phyloP scores from a whole-genome alignment of 192 early-diverging fungal species.

The Pilobolus umbonatus region DNA sequence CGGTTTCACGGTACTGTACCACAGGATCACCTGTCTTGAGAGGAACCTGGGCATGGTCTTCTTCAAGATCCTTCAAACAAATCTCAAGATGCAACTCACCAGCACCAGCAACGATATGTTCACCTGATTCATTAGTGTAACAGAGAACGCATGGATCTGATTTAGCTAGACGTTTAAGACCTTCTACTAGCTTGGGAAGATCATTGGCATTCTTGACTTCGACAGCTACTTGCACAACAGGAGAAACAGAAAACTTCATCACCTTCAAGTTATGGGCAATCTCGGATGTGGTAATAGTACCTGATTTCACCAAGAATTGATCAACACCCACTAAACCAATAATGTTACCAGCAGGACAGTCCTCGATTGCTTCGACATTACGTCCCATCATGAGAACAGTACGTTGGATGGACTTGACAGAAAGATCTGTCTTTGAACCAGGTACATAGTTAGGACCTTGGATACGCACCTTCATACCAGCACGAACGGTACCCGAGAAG shows the following conservation, averaged over 20 bases:
- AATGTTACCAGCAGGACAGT: slow-evolving; percentile 99
- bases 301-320: slow-evolving; percentile 99
- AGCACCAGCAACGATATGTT: slow-evolving; percentile 98
- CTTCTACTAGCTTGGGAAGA: slow-evolving; percentile 98
- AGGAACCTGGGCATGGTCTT: slow-evolving; percentile 94
- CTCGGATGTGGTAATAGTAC: slow-evolving; percentile 94
- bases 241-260: slow-evolving; percentile 99
- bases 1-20: slow-evolving; percentile 92
- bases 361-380: slow-evolving; percentile 94
- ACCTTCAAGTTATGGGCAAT: slow-evolving; percentile 96
- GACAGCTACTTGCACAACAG: slow-evolving; percentile 95
- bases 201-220: slow-evolving; percentile 97
- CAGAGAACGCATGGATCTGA: slow-evolving; percentile 94
- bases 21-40: slow-evolving; percentile 89
- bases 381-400: slow-evolving; percentile 99
- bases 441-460: slow-evolving; percentile 92
- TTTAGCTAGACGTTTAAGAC: slow-evolving; percentile 98
- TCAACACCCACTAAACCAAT: slow-evolving; percentile 98
- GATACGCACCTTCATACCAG: slow-evolving; percentile 98
- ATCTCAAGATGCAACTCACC: slow-evolving; percentile 99
- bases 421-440: slow-evolving; percentile 90
- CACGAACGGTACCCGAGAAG: slow-evolving; percentile 95
- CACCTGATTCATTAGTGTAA: slow-evolving; percentile 84
- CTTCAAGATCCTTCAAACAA: slow-evolving; percentile 97
- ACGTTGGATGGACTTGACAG: slow-evolving; percentile 90